Evolutionary conservation across 2,329 filamentous ascomycete species (phyloP), one percentile per base, ranked within the genome.

Genomic region (Ustilaginoidea virens): DNA sequence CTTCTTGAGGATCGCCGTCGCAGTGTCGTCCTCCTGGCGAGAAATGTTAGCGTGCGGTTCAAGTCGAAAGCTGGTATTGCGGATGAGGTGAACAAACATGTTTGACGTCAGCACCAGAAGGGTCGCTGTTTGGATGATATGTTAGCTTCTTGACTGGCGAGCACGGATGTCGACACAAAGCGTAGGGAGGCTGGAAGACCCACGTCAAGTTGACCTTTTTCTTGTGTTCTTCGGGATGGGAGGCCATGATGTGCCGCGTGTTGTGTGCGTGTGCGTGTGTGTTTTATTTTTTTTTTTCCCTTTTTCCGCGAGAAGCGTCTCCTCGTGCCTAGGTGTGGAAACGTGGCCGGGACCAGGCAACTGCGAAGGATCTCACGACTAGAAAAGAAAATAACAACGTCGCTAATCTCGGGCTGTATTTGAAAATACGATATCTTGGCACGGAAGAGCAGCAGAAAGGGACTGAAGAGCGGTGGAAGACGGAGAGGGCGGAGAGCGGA

Each of bases 1-100:
- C 73, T 96, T 96, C 69, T 94, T 96, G 49, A 98, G 73, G 47
- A 98, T 98, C 43, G 90, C 90, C 25, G 90, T 98, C 30, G 90
- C 74, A 37, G 78, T 83, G 52, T 93, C 90, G 55, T 94, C 81
- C 47, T 83, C 76, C 76, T 92, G 48, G 25, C 23, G 18, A 35
- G 56, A 51, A 45, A 44, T 28, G 41, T 36, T 43, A 34, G 39
- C 36, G 30, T 32, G 8, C 12, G 21, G 33, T 31, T 31, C 32
- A 29, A 27, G 22, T n/a, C n/a, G 17, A 20, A 17, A 30, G 28
- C 38, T 24, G 34, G 30, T 40, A 14, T 16, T 25, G 26, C 39
- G 39, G 39, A 37, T 30, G n/a, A n/a, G 41, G 10, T 19, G 10
- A n/a, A 58, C 71, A 52, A 68, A 92, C 82, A 41, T 81, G 69